Base-by-base conservation (phyloP, 1,284 basidiomycete species). In the Gomphus bonarii region DNA sequence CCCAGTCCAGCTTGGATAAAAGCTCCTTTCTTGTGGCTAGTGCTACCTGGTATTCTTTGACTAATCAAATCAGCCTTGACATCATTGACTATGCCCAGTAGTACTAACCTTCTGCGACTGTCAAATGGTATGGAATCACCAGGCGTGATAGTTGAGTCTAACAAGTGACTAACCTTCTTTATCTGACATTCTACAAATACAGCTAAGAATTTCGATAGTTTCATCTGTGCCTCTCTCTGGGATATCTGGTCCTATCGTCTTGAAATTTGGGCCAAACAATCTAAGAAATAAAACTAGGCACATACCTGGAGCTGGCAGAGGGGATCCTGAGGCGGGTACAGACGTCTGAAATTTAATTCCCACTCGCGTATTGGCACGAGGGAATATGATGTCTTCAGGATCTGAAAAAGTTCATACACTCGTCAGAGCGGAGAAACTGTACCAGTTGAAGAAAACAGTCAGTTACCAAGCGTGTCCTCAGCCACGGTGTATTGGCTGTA, bases 311-410 rank as follows among this genome's bases (percentile, higher is more conserved):
- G 66, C 67, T 47, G 53, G 33, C 42, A 60, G 16, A 75, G 72
- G 42, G 71, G 63, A 50, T 14, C 58, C 59, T 28, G 38, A 47
- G 25, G 49, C 28, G 25, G 83, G 77, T 1, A 84, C 75, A 53
- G 65, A 75, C 8, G 84, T 88, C 68, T 97, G 95, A 67, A 81
- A 97, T 66, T 91, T 94, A 52, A 84, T 78, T 3, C 94, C 94
- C 25, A 91, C 77, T 16, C 95, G 84, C 14, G 91, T 94, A 2
- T 90, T 88, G 7, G 90, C 84, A 50, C 91, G 85, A 58, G 94
- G 93, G 70, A 94, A 97, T 68, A 97, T 95, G 57, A 91, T 81
- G 73, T 97, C 95, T 69, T 97, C 91, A 38, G 90, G 82, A 75
- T 97, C 93, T 87, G 66, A 59, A 12, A 62, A 61, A 58, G 65